Base-by-base conservation (phyloP, 768 basidiomycete genomes). In the Lentinula lateritia region DNA sequence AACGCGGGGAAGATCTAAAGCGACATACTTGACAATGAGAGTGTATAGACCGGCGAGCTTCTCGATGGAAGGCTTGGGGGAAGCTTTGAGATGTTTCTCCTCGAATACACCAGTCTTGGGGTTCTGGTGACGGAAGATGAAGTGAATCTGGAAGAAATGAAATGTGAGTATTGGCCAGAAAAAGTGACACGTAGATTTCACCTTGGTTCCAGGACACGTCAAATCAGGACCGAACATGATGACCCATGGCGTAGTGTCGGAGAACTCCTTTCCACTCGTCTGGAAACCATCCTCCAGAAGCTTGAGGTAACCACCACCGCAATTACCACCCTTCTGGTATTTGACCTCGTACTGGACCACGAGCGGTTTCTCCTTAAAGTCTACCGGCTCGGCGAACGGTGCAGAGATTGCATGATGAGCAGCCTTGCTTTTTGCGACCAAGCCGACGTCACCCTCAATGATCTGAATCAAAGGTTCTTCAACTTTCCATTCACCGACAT, bases 291-390 rank as follows among this genome's bases (percentile, higher is more conserved):
- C 89, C 71, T 91, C 89, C 48, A 99, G 85, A 61, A 98, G 87
- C 77, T 98, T 99, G 79, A 98, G 78, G 78, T 99, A 99, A 42
- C 97, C 97, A 79, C 97, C 97, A 75, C 97, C 97, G 69, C 97
- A 98, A 77, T 97, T 97, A 52, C 97, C 93, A 46, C 96, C 95
- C 76, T 98, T 95, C 81, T 99, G 95, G 75, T 97, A 95, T 78
- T 98, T 96, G 79, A 97, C 97, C 73, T 99, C 97, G 70, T 99
- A 99, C 72, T 97, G 95, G 18, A 98, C 89, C 66, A 98, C 95
- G 50, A 98, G 81, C 48, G 95, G 90, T 75, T 95, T 83, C 61
- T 84, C 77, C 67, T 81, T 82, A 78, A 95, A 92, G 80, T 90
- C 87, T 69, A 98, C 78, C 58, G 92, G 82, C 61, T 81, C 72